Evolutionary conservation across 768 basidiomycete genomes (phyloP).

Genomic region (Bullera alba): DNA sequence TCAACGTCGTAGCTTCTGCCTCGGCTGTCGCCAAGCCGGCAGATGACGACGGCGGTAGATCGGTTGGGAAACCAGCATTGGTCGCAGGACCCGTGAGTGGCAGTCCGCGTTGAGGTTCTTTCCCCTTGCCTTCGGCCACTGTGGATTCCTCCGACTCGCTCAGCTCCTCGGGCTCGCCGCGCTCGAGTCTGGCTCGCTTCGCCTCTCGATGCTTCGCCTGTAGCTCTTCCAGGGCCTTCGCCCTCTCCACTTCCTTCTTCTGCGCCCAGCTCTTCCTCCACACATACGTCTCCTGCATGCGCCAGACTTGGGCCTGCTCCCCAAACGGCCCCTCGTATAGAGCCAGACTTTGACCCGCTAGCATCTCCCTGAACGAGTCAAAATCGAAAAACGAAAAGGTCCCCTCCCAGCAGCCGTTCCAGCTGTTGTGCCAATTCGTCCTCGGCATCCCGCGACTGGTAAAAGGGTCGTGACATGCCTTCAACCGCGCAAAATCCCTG

Average conservation of each 20-base stretch:
- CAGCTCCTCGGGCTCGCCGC: background rate
- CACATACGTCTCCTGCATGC: constrained; percentile 50
- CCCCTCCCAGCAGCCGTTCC: constrained; percentile 42
- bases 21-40: constrained; percentile 19
- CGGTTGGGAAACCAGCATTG: constrained; percentile 32
- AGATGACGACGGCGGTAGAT: constrained; percentile 9
- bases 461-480: constrained; percentile 42
- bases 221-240: background rate
- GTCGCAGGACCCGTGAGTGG: constrained; percentile 28
- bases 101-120: constrained; percentile 9
- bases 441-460: constrained; percentile 33
- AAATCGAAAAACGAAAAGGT: constrained; percentile 64
- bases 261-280: constrained; percentile 14
- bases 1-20: constrained; percentile 30
- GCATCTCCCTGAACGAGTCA: constrained; percentile 56
- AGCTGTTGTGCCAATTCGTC: constrained; percentile 31
- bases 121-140: background rate
- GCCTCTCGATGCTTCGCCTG: background rate
- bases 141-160: background rate
- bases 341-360: constrained; percentile 54
- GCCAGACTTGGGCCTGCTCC: constrained; percentile 85
- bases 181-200: too few relatives aligned
- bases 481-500: constrained; percentile 41
- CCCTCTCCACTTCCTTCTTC: background rate
- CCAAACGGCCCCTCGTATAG: constrained; percentile 71